phyloP scores from a whole-genome alignment of 2,329 filamentous ascomycete species.

The Tolypocladium cylindrosporum region DNA sequence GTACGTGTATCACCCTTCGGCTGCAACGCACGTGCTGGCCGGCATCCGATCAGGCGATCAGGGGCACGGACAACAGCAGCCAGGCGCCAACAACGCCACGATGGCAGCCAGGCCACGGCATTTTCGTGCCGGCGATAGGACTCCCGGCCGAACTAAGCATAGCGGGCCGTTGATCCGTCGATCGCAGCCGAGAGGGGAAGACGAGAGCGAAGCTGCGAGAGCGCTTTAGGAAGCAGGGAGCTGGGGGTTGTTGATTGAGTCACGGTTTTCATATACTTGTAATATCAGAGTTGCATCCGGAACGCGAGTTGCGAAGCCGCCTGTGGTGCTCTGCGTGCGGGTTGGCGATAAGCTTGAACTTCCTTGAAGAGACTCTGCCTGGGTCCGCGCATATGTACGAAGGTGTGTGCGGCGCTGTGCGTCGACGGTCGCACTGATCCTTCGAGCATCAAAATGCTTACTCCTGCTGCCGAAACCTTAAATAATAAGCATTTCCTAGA shows the following conservation, averaged over 20 bases:
- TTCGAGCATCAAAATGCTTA: neutral
- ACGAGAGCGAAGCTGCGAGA: neutral
- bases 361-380: neutral
- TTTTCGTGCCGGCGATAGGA: neutral
- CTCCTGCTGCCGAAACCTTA: neutral
- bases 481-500: neutral
- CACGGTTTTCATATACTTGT: neutral
- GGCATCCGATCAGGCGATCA: neutral
- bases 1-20: too few species aligned
- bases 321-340: neutral
- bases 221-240: neutral
- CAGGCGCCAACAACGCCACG: neutral
- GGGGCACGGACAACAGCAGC: neutral
- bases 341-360: neutral
- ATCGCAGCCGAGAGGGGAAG: neutral
- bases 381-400: neutral
- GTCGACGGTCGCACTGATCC: too few species aligned
- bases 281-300: neutral
- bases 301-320: neutral
- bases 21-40: neutral
- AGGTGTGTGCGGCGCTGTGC: neutral
- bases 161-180: neutral
- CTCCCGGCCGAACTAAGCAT: neutral
- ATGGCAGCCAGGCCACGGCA: neutral
- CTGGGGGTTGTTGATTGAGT: neutral